Percentiles rank a stretch among this genome's conserved stretches.
Conservation (phyloP, 2,329 filamentous ascomycete genomes). For the Phaeomoniella chlamydospora region DNA sequence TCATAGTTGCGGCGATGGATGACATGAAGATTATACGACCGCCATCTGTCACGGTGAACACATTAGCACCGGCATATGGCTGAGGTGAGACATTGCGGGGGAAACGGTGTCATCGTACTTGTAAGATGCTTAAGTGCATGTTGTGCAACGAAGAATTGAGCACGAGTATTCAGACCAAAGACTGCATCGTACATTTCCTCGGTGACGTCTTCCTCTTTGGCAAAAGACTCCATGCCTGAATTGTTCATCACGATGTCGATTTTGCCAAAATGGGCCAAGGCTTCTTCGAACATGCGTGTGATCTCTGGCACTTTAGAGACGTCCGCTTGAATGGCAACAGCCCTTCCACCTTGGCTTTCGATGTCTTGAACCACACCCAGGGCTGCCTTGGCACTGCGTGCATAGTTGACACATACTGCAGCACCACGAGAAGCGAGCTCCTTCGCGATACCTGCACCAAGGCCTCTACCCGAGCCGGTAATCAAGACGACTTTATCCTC, state of each 20-base stretch:
- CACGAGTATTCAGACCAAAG: conserved; percentile 47
- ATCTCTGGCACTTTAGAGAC: conserved; percentile 24
- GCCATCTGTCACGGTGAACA: conserved; percentile 30
- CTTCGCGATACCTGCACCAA: conserved; percentile 19
- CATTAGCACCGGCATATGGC: conserved; percentile 39
- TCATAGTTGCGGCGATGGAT: conserved; percentile 43
- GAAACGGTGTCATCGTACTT: conserved; percentile 34
- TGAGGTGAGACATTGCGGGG: conserved; percentile 37
- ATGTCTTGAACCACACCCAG: conserved; percentile 13
- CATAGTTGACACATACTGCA: conserved; percentile 26
- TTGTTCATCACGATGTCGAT: conserved; percentile 14
- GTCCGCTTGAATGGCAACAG: conserved; percentile 35
- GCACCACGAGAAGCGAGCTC: conserved; percentile 20
- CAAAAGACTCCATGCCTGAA: conserved; percentile 43
- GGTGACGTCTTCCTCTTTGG: conserved; percentile 51
- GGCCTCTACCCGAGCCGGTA: conserved; percentile 20
- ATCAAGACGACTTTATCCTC: conserved; percentile 23
- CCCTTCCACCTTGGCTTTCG: conserved; percentile 14
- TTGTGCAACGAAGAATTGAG: conserved; percentile 52
- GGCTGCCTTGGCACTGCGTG: conserved; percentile 25
- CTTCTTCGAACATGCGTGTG: conserved; percentile 31
- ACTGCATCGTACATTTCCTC: conserved; percentile 46
- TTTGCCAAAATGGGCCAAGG: conserved; percentile 12
- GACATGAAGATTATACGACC: conserved; percentile 41
- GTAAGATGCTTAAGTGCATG: conserved; percentile 56